phyloP scores from a whole-genome alignment of 2,329 filamentous ascomycete species.

The Fusarium sp. region DNA sequence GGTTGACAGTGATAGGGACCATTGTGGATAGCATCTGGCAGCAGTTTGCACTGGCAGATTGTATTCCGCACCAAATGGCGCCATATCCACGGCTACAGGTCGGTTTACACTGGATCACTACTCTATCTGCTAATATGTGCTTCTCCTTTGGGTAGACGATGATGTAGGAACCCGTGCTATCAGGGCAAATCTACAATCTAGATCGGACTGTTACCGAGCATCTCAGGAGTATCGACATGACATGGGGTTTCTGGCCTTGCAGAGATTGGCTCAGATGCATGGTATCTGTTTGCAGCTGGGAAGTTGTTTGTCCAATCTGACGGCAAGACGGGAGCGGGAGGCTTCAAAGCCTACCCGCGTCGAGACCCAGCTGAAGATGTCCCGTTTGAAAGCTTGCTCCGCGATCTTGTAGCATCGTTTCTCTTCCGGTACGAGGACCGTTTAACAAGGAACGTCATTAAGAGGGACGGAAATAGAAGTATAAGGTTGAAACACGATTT shows the following conservation, averaged over 20 bases:
- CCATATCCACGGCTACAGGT: constrained; percentile 1
- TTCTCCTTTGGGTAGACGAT: constrained; percentile 13
- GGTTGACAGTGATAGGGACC: constrained; percentile 22
- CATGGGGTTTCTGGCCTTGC: constrained; percentile 1
- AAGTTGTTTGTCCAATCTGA: constrained; percentile 32
- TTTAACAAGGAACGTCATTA: constrained; percentile 33
- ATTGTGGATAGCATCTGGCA: constrained; percentile 12
- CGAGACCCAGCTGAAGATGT: constrained; percentile 23
- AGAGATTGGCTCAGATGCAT: constrained; percentile 23
- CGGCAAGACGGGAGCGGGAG: constrained; percentile 33
- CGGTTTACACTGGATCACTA: constrained; percentile 8
- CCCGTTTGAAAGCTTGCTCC: constrained; percentile 15
- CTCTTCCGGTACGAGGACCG: constrained; percentile 9
- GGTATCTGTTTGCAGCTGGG: constrained; percentile 16
- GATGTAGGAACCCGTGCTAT: constrained; percentile 39
- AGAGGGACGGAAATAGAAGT: constrained; percentile 41
- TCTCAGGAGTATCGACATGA: neutral
- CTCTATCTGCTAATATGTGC: constrained; percentile 8
- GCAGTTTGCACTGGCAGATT: constrained; percentile 28
- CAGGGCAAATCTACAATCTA: constrained; percentile 22
- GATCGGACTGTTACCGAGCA: constrained; percentile 23
- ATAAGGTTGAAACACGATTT: constrained; percentile 19
- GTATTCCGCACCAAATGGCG: neutral
- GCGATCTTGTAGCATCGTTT: constrained; percentile 12
- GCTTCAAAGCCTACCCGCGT: constrained; percentile 25